Percentiles rank a stretch among this genome's conserved stretches.
phyloP scores from a whole-genome alignment of 2,329 filamentous ascomycete genomes.

The Fusarium buharicum region DNA sequence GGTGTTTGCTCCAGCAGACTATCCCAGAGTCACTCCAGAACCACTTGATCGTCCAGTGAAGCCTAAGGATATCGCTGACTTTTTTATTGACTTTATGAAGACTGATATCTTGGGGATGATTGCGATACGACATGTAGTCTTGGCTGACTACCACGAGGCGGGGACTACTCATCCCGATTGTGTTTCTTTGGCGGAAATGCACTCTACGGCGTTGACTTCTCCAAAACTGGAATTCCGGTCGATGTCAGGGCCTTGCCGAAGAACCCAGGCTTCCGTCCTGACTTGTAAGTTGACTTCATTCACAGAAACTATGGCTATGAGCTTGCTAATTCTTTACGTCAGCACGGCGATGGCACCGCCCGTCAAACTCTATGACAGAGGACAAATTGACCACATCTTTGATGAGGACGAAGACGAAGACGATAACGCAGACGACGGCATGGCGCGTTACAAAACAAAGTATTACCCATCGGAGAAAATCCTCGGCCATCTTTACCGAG shows the following conservation, averaged over 20 bases:
- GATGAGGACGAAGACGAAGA: conserved; percentile 50
- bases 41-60: conserved; percentile 71
- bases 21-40: conserved; percentile 66
- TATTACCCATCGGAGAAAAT: conserved; percentile 77
- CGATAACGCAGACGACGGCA: conserved; percentile 54
- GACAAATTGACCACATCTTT: conserved; percentile 50
- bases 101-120: conserved; percentile 74
- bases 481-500: conserved; percentile 76
- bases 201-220: conserved; percentile 81
- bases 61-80: conserved; percentile 76
- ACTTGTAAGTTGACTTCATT: too few relatives aligned
- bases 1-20: conserved; percentile 72
- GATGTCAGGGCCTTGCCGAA: conserved; percentile 57
- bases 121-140: conserved; percentile 69
- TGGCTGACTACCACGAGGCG: conserved; percentile 65
- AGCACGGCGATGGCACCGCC: conserved; percentile 59
- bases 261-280: conserved; percentile 57
- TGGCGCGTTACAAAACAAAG: conserved; percentile 55
- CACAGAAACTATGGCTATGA: too few relatives aligned
- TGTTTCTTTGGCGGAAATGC: conserved; percentile 66
- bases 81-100: conserved; percentile 83
- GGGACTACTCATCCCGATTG: conserved; percentile 67
- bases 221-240: conserved; percentile 75
- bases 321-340: conserved; percentile 4
- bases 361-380: conserved; percentile 57